phyloP scores from a whole-genome alignment of 768 basidiomycete species.

The Dioszegia hungarica region DNA sequence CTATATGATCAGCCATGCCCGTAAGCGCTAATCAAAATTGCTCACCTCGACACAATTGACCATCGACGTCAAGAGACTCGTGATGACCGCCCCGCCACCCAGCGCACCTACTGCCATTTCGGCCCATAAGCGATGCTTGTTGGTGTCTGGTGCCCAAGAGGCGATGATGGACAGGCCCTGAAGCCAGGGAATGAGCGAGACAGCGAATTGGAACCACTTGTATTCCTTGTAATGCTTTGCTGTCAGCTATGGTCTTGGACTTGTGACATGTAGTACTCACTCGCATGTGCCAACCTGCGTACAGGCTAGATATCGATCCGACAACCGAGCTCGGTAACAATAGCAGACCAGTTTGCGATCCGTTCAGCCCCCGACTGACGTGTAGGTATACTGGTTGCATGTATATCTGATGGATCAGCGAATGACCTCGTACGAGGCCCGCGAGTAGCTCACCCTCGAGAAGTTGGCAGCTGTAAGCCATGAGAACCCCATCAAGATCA shows the following conservation, averaged over 20 bases:
- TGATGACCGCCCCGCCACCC: slow-evolving; percentile 29
- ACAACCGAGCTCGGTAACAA: slow-evolving; percentile 29
- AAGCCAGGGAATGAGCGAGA: slow-evolving; percentile 25
- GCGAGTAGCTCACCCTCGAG: slow-evolving; percentile 19
- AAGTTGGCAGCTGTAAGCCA: slow-evolving; percentile 29
- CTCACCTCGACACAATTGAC: slow-evolving; percentile 15
- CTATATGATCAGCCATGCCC: slow-evolving; percentile 6
- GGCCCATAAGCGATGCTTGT: slow-evolving; percentile 21
- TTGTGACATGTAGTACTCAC: slow-evolving; percentile 7
- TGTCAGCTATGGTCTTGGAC: neutral
- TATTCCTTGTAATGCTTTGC: slow-evolving; percentile 30
- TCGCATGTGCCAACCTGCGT: slow-evolving; percentile 39
- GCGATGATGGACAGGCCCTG: slow-evolving; percentile 27
- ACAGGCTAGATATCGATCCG: slow-evolving; percentile 29
- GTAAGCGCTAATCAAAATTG: neutral
- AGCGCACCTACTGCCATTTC: slow-evolving; percentile 34
- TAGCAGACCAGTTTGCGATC: slow-evolving; percentile 26
- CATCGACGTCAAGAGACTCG: slow-evolving; percentile 18
- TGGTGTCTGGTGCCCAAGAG: slow-evolving; percentile 23
- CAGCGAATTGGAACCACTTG: slow-evolving; percentile 33
- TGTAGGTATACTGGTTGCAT: slow-evolving; percentile 44
- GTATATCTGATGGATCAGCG: slow-evolving; percentile 19
- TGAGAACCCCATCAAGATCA: slow-evolving; percentile 26
- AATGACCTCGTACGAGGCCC: neutral
- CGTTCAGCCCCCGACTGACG: slow-evolving; percentile 33